Evolutionary conservation across 257 asterid genomes (phyloP).

Genomic region (Forsythia viridissima): DNA sequence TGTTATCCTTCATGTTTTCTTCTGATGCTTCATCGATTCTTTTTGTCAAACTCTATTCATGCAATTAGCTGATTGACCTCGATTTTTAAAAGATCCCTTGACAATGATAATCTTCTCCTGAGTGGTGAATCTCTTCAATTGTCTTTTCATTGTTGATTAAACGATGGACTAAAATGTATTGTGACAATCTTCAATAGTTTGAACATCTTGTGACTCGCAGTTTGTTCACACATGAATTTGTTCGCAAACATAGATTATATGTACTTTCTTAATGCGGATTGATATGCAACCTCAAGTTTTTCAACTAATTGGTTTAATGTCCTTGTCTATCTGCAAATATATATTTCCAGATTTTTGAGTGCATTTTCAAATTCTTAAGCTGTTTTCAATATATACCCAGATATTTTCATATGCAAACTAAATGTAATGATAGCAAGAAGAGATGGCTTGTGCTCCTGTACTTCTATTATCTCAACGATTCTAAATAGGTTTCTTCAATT

Average conservation of each 20-base stretch:
- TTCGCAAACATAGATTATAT: background rate
- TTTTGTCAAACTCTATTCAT: background rate
- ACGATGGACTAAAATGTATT: background rate
- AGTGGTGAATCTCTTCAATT: constrained; percentile 5
- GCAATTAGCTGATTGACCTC: background rate
- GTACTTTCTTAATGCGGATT: background rate
- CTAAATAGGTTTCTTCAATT: constrained; percentile 24
- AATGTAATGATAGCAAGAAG: background rate
- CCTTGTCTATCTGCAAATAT: constrained; percentile 11
- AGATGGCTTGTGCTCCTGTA: constrained; percentile 13
- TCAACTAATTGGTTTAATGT: constrained; percentile 3
- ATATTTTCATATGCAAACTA: background rate
- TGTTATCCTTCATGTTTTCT: background rate
- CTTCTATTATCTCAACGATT: constrained; percentile 10
- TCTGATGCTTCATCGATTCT: background rate
- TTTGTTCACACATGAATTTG: background rate
- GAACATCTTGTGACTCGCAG: background rate
- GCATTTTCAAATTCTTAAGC: background rate
- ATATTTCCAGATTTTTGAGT: constrained; percentile 2
- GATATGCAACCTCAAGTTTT: background rate
- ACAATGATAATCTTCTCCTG: background rate
- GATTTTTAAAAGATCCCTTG: constrained; percentile 5
- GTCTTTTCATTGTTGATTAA: background rate
- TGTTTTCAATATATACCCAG: background rate
- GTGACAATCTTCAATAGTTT: constrained; percentile 10